phyloP scores from a whole-genome alignment of 805 yeast species.

The Lachancea cidri region DNA sequence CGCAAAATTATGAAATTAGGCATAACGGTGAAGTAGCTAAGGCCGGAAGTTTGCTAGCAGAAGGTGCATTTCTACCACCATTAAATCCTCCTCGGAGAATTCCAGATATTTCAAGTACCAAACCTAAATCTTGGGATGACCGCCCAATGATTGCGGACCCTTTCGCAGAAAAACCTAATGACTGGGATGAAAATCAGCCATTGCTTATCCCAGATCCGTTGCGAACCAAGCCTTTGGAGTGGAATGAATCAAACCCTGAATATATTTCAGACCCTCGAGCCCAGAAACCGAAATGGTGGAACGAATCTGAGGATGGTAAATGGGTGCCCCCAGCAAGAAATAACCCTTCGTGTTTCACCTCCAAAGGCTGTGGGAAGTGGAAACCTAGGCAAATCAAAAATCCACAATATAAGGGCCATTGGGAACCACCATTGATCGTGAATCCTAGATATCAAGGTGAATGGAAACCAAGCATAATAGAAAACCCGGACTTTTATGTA shows the following conservation, averaged over 20 bases:
- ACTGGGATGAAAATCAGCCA: slow-evolving; percentile 77
- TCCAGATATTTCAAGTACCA: slow-evolving; percentile 48
- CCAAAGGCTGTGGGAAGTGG: slow-evolving; percentile 82
- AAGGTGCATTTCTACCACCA: slow-evolving; percentile 54
- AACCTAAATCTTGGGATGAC: slow-evolving; percentile 85
- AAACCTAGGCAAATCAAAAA: slow-evolving; percentile 59
- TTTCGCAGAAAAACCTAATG: slow-evolving; percentile 63
- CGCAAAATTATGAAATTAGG: slow-evolving; percentile 71
- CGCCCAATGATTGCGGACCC: slow-evolving; percentile 64
- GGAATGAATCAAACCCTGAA: slow-evolving; percentile 64
- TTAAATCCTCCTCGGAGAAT: slow-evolving; percentile 64
- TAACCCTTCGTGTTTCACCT: slow-evolving; percentile 65
- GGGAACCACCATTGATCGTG: slow-evolving; percentile 60
- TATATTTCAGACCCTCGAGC: slow-evolving; percentile 66
- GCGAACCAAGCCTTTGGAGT: slow-evolving; percentile 64
- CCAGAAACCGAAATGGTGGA: slow-evolving; percentile 72
- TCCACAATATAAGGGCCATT: slow-evolving; percentile 70
- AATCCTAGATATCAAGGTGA: slow-evolving; percentile 78
- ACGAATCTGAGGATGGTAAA: slow-evolving; percentile 83
- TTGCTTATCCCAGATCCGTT: slow-evolving; percentile 59
- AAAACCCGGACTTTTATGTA: slow-evolving; percentile 66
- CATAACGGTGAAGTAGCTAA: slow-evolving; percentile 70
- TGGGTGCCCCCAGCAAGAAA: slow-evolving; percentile 68
- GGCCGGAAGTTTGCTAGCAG: slow-evolving; percentile 62
- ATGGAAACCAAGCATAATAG: slow-evolving; percentile 63